Evolutionary conservation across 176 grass and related monocot species (phyloP).

Genomic region (Eleusine coracana): DNA sequence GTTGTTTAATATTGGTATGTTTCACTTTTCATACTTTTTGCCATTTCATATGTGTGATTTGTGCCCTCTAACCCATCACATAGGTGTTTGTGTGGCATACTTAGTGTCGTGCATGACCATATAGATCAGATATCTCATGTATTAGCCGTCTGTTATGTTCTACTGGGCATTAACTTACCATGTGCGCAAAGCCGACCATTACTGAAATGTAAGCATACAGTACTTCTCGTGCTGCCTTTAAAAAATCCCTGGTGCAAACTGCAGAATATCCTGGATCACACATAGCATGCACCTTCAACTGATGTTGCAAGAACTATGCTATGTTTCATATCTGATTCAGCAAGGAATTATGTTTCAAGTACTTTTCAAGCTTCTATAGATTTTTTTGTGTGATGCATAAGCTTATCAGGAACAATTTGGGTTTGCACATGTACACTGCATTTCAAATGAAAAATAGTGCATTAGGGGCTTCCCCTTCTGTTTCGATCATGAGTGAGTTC

Average conservation of each 20-base stretch:
- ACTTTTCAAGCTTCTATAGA: not conserved
- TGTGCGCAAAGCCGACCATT: not conserved
- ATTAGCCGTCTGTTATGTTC: not conserved
- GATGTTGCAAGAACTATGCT: not conserved
- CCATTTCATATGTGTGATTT: not conserved
- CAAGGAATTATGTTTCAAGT: not conserved
- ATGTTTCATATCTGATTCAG: not conserved
- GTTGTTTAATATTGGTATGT: not conserved
- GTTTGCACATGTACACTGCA: not conserved
- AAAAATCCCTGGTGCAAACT: not conserved
- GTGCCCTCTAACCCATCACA: not conserved
- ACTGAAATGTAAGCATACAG: not conserved
- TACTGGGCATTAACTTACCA: not conserved
- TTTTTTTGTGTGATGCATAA: not conserved
- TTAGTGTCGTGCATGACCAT: not conserved
- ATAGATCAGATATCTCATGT: not conserved
- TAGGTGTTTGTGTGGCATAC: not conserved
- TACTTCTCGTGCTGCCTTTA: not conserved
- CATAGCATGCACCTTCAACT: not conserved
- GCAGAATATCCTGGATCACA: slow-evolving; percentile 4
- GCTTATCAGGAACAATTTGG: not conserved
- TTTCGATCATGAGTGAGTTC: not conserved
- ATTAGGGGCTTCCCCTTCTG: not conserved
- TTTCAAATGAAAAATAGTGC: not conserved
- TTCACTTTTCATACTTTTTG: not conserved